Conservation (phyloP, 768 basidiomycete species). For the Gautieria morchelliformis region DNA sequence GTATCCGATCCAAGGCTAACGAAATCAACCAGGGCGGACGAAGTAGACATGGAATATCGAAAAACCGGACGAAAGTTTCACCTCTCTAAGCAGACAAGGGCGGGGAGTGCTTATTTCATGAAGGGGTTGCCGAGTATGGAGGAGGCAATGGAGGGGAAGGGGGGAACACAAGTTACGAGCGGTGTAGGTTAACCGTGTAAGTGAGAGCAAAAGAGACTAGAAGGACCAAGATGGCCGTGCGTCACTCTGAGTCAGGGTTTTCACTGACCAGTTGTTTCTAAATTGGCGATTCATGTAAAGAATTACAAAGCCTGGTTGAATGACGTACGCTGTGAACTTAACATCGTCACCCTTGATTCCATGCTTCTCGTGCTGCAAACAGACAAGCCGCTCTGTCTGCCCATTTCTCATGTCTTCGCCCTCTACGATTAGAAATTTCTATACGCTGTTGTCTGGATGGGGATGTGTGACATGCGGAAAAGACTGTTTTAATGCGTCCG, state of each 20-base stretch:
- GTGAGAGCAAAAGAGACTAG: not conserved
- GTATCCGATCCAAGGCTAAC: not conserved
- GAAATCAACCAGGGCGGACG: not conserved
- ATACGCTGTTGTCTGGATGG: no score
- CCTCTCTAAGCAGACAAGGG: not conserved
- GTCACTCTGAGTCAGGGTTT: not conserved
- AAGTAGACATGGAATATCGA: not conserved
- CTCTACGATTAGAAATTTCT: no score
- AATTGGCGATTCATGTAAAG: not conserved
- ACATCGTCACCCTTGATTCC: no score
- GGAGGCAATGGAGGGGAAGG: not conserved
- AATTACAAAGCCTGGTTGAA: no score
- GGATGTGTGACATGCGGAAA: no score
- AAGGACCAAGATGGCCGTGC: slow-evolving; percentile 1
- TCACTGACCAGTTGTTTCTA: not conserved
- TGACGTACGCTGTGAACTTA: no score
- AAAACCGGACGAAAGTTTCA: not conserved
- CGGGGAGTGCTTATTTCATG: not conserved
- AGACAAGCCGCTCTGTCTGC: no score
- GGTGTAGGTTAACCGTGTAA: not conserved
- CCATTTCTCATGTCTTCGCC: no score
- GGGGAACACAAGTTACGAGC: not conserved
- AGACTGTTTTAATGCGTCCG: no score
- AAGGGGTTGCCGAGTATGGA: no score
- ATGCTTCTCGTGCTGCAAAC: no score